These are phyloP conservation scores for Plantago lanceolata DNA, from an alignment of 305 asterid genomes.

Conservation along the genomic window DNA sequence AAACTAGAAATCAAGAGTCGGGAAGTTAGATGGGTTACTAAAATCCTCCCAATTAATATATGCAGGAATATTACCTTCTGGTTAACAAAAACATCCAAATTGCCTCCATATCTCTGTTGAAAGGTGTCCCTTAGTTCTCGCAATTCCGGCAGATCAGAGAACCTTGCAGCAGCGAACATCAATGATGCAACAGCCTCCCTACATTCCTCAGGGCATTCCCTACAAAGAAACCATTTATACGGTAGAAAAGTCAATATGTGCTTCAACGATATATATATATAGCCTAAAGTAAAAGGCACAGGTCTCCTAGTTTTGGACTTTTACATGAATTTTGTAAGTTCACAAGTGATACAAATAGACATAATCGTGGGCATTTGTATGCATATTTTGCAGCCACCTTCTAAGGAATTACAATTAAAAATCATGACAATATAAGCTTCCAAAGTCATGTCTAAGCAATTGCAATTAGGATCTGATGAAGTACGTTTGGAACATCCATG, in stretches of 20 bases:
- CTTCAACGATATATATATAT: slow-evolving; percentile 16
- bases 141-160: slow-evolving; percentile 90
- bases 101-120: slow-evolving; percentile 70
- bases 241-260: slow-evolving; percentile 20
- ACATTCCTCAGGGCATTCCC: slow-evolving; percentile 95
- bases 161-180: slow-evolving; percentile 96
- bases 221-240: slow-evolving; percentile 34
- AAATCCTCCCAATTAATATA: slow-evolving; percentile 8
- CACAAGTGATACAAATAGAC: background rate
- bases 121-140: slow-evolving; percentile 80
- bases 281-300: slow-evolving; percentile 15
- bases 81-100: slow-evolving; percentile 60
- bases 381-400: background rate
- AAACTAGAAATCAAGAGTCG: slow-evolving; percentile 50
- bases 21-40: slow-evolving; percentile 16
- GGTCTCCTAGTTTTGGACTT: background rate
- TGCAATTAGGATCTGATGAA: background rate
- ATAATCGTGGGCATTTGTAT: background rate
- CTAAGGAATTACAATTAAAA: no score
- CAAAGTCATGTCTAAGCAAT: background rate
- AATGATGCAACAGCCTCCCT: slow-evolving; percentile 77
- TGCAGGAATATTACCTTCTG: slow-evolving; percentile 53
- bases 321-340: background rate
- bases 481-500: background rate
- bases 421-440: background rate